Base-by-base conservation (phyloP, 352 stramenopile species). In the Globisporangium solare region DNA sequence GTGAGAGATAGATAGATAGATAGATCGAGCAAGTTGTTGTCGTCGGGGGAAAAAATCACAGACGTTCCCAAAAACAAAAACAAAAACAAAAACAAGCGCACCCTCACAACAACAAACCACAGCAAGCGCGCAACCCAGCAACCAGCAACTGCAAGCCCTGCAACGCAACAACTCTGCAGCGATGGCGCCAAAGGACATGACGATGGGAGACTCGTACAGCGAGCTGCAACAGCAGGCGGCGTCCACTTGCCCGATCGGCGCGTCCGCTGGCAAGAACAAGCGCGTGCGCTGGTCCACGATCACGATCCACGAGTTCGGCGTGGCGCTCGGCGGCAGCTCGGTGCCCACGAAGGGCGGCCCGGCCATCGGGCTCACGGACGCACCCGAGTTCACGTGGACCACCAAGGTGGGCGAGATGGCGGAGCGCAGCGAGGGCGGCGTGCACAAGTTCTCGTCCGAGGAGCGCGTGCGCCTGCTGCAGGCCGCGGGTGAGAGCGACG, bases 331-430 rank as follows among this genome's bases (percentile, higher is more conserved):
- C 41, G 73, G 71, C 40, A 83, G 71, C 58, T 72, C 71, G 0
- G 74, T 86, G 50, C 70, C 76, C 1, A 68, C 61, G 55, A 71
- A 76, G 51, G 73, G 73, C 41, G 76, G 76, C 0, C 76, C 76
- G 2, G 78, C 68, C 20, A 82, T 86, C 51, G 76, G 76, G 0
- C 56, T 86, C n/a, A 47, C 65, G 14, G 71, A 84, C 58, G 62
- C 54, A 31, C 70, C 70, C 42, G 74, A 84, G 67, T 83, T 81
- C 58, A 84, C 71, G 17, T 82, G 73, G 71, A 85, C 66, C 11
- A 88, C 73, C 21, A 85, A 79, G 51, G 76, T 86, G 61, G 76
- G 70, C 32, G 55, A 86, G 41, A 86, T 86, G 76, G 76, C 76
- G 32, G 73, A 83, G 54, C 56, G 73, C 47, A 79, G 76, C 46